Conservation (phyloP, 805 yeast genomes). For the Candida mattraensis region DNA sequence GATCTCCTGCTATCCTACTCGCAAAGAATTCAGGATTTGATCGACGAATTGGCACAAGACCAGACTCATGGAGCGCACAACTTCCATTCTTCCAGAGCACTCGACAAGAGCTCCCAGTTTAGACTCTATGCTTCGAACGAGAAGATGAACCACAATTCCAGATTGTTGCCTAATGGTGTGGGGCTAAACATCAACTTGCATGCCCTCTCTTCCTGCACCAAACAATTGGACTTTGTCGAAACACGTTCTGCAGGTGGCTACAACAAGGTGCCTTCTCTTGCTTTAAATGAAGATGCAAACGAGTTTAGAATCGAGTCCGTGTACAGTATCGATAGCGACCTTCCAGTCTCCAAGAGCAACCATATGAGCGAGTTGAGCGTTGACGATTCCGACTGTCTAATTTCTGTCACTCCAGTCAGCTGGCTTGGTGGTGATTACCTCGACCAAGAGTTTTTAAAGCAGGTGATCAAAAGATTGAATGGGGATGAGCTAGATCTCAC, state of each 20-base stretch:
- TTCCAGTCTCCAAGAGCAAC: conserved; percentile 9
- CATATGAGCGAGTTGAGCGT: conserved; percentile 21
- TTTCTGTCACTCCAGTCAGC: conserved; percentile 23
- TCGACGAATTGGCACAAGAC: conserved; percentile 7
- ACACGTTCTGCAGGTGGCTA: conserved; percentile 46
- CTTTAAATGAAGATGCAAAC: conserved; percentile 7
- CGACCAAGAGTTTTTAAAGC: conserved; percentile 12
- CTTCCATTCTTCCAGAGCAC: conserved; percentile 21
- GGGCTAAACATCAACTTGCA: conserved; percentile 48
- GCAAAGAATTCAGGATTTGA: conserved; percentile 15
- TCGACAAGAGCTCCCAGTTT: conserved; percentile 5
- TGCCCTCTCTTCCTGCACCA: conserved; percentile 33
- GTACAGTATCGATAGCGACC: conserved; percentile 19
- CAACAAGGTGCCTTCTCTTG: conserved; percentile 21
- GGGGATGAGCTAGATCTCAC: conserved; percentile 6
- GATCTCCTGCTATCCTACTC: conserved; percentile 11
- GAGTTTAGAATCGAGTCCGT: conserved; percentile 13
- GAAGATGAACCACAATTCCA: conserved; percentile 12
- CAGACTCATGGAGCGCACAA: conserved; percentile 20
- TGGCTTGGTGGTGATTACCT: conserved; percentile 23
- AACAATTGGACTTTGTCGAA: conserved; percentile 34
- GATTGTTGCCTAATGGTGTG: conserved; percentile 44
- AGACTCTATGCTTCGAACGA: conserved; percentile 12
- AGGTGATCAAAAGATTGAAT: conserved; percentile 12
- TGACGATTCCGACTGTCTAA: conserved; percentile 19